Conservation (phyloP, 164 flowering plant genomes). For the Vitis cinerea region DNA sequence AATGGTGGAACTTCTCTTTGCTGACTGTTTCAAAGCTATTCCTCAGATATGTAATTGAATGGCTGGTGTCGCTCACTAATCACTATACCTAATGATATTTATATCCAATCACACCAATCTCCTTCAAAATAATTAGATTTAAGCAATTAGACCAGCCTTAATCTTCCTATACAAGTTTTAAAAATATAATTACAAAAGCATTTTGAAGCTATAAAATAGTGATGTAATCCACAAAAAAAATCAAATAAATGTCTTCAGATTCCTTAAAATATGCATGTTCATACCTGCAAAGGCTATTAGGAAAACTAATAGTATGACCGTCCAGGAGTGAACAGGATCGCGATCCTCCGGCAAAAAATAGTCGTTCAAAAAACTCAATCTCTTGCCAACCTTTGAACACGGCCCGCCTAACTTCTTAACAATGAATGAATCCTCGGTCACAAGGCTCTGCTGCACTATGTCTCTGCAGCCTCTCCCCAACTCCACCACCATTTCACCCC, state of each 20-base stretch:
- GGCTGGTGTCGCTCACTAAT: no score
- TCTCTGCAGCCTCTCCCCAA: slow-evolving; percentile 78
- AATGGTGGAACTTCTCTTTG: no score
- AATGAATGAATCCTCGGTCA: slow-evolving; percentile 67
- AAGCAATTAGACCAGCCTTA: no score
- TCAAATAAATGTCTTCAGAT: neutral
- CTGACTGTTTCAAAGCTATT: no score
- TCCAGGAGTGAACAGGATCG: slow-evolving; percentile 83
- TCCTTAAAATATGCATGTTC: neutral
- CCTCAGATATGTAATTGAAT: no score
- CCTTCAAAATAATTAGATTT: no score
- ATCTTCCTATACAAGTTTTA: no score
- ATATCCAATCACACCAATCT: no score
- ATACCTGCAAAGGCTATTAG: slow-evolving; percentile 71
- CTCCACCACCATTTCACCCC: slow-evolving; percentile 71
- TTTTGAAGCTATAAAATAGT: no score
- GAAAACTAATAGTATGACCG: slow-evolving; percentile 66
- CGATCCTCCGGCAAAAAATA: slow-evolving; percentile 90
- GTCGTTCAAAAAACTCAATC: slow-evolving; percentile 72
- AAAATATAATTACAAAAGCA: no score
- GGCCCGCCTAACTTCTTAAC: slow-evolving; percentile 55
- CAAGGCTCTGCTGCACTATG: slow-evolving; percentile 61
- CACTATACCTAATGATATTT: no score
- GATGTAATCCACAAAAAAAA: neutral
- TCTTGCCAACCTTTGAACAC: slow-evolving; percentile 40